Conservation (phyloP, 805 yeast genomes). For the Ogataea philodendri region DNA sequence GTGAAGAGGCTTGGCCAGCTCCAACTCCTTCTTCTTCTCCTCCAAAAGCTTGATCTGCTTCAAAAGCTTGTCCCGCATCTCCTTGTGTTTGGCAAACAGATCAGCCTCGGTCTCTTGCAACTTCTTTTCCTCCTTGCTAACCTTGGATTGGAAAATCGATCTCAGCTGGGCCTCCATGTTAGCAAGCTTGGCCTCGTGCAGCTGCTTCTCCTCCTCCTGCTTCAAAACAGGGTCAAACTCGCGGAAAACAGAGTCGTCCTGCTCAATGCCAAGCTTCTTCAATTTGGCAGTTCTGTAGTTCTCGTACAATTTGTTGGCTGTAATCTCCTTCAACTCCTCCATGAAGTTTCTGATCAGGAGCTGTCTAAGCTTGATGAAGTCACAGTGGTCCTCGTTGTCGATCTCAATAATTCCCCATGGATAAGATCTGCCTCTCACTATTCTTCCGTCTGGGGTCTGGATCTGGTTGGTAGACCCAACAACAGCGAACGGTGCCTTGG, state of each 20-base stretch:
- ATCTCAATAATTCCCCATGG: constrained; percentile 98
- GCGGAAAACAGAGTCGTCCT: constrained; percentile 88
- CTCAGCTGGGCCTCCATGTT: constrained; percentile 97
- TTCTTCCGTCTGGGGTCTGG: constrained; percentile 68
- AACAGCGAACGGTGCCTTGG: constrained; percentile 86
- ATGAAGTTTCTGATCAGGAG: constrained; percentile 83
- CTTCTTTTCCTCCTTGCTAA: constrained; percentile 93
- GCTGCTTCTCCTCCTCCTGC: constrained; percentile 89
- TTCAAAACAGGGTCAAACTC: constrained; percentile 91
- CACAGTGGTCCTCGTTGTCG: constrained; percentile 91
- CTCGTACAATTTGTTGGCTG: constrained; percentile 76
- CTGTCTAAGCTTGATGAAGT: constrained; percentile 85
- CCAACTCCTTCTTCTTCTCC: constrained; percentile 82
- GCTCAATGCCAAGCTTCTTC: constrained; percentile 78
- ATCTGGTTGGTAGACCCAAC: constrained; percentile 83
- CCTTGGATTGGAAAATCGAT: constrained; percentile 93
- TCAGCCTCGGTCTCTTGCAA: constrained; percentile 96
- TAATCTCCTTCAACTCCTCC: constrained; percentile 90
- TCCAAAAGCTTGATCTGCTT: constrained; percentile 88
- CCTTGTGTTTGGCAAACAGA: constrained; percentile 90
- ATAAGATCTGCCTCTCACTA: constrained; percentile 86
- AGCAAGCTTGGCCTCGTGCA: constrained; percentile 90
- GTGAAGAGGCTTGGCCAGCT: constrained; percentile 53
- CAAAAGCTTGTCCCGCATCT: constrained; percentile 90
- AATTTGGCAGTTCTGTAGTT: constrained; percentile 85